Evolutionary conservation across 495 filamentous ascomycete species (phyloP).

Genomic region (Coniosporium apollinis): DNA sequence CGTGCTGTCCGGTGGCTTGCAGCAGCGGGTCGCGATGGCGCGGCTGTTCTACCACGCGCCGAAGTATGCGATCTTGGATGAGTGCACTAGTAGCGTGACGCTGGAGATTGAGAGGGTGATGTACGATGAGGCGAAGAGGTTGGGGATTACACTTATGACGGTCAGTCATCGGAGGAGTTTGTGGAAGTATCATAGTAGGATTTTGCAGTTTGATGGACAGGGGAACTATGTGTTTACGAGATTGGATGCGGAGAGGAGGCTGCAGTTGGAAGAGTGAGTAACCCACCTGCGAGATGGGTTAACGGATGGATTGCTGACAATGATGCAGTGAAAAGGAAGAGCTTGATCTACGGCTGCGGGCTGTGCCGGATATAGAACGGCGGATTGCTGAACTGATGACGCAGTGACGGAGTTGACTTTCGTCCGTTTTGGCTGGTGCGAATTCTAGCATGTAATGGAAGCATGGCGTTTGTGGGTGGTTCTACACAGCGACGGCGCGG

Average conservation of each 20-base stretch:
- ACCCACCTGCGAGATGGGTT: no score
- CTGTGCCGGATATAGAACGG: slow-evolving; percentile 74
- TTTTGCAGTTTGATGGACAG: slow-evolving; percentile 92
- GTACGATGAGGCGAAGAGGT: slow-evolving; percentile 86
- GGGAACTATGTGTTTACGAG: slow-evolving; percentile 80
- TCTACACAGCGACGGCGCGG: no score
- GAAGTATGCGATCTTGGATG: slow-evolving; percentile 85
- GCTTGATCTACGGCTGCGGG: slow-evolving; percentile 64
- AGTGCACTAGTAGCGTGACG: slow-evolving; percentile 88
- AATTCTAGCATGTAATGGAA: no score
- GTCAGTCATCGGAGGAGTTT: slow-evolving; percentile 79
- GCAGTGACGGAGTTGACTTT: no score
- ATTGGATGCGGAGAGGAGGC: slow-evolving; percentile 71
- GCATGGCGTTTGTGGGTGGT: no score
- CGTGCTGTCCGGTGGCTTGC: slow-evolving; percentile 72
- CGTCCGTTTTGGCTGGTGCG: no score
- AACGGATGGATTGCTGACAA: slow-evolving; percentile 6
- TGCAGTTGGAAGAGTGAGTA: slow-evolving; percentile 68
- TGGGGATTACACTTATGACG: slow-evolving; percentile 91
- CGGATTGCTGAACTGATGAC: slow-evolving; percentile 61
- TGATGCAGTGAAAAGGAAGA: slow-evolving; percentile 78
- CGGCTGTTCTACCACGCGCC: slow-evolving; percentile 89
- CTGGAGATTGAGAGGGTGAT: slow-evolving; percentile 86
- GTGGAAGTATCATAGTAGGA: slow-evolving; percentile 90
- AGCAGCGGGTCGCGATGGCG: slow-evolving; percentile 97